Percentiles rank a stretch among this genome's conserved stretches.
Conservation (phyloP, 2,329 filamentous ascomycete species). For the Boeremia lycopersici region DNA sequence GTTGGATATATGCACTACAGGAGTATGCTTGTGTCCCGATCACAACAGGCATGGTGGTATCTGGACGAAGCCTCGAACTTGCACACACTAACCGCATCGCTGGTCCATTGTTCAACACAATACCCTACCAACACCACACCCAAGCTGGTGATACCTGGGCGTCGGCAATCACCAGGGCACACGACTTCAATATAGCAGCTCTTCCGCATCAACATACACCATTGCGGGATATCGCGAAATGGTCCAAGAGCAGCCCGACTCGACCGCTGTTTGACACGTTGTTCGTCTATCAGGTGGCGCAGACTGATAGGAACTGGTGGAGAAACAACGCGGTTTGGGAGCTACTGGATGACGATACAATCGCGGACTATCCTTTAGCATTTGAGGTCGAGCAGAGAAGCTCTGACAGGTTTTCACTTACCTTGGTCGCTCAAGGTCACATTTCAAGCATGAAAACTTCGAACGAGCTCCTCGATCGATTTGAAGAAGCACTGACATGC, state of each 20-base stretch:
- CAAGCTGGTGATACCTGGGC: constrained; percentile 60
- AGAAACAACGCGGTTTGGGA: constrained; percentile 59
- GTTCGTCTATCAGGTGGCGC: constrained; percentile 75
- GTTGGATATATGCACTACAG: constrained; percentile 71
- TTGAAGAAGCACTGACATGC: constrained; percentile 49
- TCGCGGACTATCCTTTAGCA: constrained; percentile 76
- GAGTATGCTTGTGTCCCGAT: constrained; percentile 55
- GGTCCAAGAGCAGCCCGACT: constrained; percentile 64
- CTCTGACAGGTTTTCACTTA: constrained; percentile 59
- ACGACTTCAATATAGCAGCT: constrained; percentile 70
- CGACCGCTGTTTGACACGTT: constrained; percentile 72
- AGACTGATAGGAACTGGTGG: constrained; percentile 27
- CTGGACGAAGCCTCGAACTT: constrained; percentile 75
- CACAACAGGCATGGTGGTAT: constrained; percentile 76
- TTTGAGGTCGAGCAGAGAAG: constrained; percentile 69
- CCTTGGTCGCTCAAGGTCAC: constrained; percentile 63
- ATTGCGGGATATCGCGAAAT: constrained; percentile 80
- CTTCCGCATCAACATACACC: constrained; percentile 80
- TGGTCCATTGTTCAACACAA: constrained; percentile 88
- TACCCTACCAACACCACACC: constrained; percentile 69
- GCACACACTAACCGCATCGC: constrained; percentile 69
- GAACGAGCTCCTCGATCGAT: constrained; percentile 50
- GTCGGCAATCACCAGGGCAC: constrained; percentile 66
- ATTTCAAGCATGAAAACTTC: constrained; percentile 47
- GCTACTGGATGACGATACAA: constrained; percentile 45